Percentiles rank a stretch among this genome's conserved stretches.
Evolutionary conservation across 1,284 basidiomycete genomes (phyloP).

Genomic region (Taiwanofungus camphoratus): DNA sequence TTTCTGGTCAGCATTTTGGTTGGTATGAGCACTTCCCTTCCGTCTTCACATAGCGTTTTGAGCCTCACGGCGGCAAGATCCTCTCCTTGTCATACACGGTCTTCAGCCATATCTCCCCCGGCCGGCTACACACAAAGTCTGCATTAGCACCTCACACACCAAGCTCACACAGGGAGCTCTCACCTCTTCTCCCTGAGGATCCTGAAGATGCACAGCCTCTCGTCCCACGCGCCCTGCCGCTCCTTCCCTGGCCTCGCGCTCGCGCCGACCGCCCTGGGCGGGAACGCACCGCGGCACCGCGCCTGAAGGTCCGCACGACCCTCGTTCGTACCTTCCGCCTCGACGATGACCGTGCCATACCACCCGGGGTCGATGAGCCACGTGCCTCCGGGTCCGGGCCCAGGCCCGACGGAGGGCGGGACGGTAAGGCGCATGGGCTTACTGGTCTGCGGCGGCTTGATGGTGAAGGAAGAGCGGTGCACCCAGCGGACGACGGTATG

Average conservation of each 20-base stretch:
- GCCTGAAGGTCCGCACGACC: constrained; percentile 71
- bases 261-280: constrained; percentile 39
- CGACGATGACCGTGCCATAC: constrained; percentile 74
- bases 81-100: constrained; percentile 60
- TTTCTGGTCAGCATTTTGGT: too few relatives aligned
- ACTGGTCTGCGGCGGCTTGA: constrained; percentile 37
- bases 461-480: constrained; percentile 66
- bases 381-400: constrained; percentile 28
- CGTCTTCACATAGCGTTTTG: too few relatives aligned
- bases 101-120: constrained; percentile 76
- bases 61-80: constrained; percentile 31
- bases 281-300: constrained; percentile 64
- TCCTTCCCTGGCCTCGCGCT: constrained; percentile 18
- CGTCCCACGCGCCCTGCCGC: constrained; percentile 36
- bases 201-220: constrained; percentile 55
- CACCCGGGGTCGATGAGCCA: constrained; percentile 68
- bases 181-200: constrained; percentile 73
- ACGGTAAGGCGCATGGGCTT: constrained; percentile 23
- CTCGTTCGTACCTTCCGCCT: constrained; percentile 80
- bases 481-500: constrained; percentile 82
- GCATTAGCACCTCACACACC: constrained; percentile 6
- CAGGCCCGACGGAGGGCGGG: constrained; percentile 22
- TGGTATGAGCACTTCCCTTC: too few relatives aligned
- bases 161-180: constrained; percentile 17
- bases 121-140: constrained; percentile 43